Conservation (phyloP, 768 basidiomycete species). For the Suillus plorans region DNA sequence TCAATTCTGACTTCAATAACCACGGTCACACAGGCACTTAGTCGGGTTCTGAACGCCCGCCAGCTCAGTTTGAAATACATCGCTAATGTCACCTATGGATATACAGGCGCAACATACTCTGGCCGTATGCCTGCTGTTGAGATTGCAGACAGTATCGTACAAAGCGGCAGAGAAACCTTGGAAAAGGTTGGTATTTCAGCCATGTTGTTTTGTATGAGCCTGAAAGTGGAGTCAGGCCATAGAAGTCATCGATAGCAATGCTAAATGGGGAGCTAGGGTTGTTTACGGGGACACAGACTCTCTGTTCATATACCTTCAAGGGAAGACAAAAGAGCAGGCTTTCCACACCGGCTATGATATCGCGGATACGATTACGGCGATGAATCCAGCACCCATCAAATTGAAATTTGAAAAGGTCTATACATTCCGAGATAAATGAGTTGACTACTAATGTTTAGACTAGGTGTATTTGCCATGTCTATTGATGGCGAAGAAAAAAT, state of each 20-base stretch:
- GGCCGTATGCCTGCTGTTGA: conserved; percentile 98
- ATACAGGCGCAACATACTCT: conserved; percentile 91
- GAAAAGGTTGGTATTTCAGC: conserved; percentile 64
- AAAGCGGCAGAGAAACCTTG: conserved; percentile 91
- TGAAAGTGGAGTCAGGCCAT: conserved; percentile 63
- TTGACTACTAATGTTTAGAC: background rate
- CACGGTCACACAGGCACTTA: conserved; percentile 53
- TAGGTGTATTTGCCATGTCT: conserved; percentile 96
- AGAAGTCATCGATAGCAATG: conserved; percentile 66
- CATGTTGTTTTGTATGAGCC: background rate
- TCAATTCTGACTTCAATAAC: conserved; percentile 5
- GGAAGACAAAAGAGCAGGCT: conserved; percentile 90
- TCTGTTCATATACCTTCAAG: conserved; percentile 86
- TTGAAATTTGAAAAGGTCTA: conserved; percentile 96
- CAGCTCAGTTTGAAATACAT: conserved; percentile 95
- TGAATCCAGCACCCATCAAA: conserved; percentile 90
- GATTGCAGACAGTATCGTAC: conserved; percentile 97
- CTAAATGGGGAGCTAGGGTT: conserved; percentile 88
- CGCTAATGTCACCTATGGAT: conserved; percentile 93
- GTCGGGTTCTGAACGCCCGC: conserved; percentile 80
- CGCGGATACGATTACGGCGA: conserved; percentile 77
- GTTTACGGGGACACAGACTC: conserved; percentile 99
- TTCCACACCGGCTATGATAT: conserved; percentile 94
- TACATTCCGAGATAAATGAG: background rate
- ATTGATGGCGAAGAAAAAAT: conserved; percentile 97